These are phyloP conservation scores for Suillus decipiens DNA, from an alignment of 768 basidiomycete genomes.

Conservation along the genomic window DNA sequence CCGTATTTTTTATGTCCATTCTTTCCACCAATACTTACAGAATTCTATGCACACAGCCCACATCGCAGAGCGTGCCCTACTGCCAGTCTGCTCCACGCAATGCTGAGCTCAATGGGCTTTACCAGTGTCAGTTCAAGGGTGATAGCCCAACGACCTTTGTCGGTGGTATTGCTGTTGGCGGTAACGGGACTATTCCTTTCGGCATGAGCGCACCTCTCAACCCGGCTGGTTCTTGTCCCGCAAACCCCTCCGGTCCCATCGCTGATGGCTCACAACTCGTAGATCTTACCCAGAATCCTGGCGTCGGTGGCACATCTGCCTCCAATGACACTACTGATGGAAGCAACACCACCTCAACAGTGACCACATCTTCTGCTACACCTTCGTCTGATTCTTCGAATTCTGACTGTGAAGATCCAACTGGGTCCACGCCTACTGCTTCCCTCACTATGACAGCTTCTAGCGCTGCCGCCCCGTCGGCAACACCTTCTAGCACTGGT, in stretches of 20 bases:
- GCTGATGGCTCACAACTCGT: slow-evolving; percentile 49
- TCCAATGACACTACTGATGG: slow-evolving; percentile 4
- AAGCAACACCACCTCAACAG: slow-evolving; percentile 6
- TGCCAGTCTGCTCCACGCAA: slow-evolving; percentile 57
- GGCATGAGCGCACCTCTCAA: slow-evolving; percentile 40
- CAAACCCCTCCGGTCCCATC: slow-evolving; percentile 48
- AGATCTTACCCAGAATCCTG: slow-evolving; percentile 37
- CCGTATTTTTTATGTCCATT: slow-evolving; percentile 20
- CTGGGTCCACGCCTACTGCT: background rate
- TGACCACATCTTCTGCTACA: slow-evolving; percentile 4
- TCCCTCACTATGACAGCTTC: slow-evolving; percentile 4
- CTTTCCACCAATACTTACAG: background rate
- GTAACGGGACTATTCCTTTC: slow-evolving; percentile 54
- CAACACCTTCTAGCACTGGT: slow-evolving; percentile 6
- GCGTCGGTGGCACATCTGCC: slow-evolving; percentile 20
- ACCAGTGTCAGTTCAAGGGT: slow-evolving; percentile 60
- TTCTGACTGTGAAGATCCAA: slow-evolving; percentile 8
- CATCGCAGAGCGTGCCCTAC: slow-evolving; percentile 47
- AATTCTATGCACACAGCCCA: slow-evolving; percentile 34
- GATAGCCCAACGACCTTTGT: slow-evolving; percentile 46
- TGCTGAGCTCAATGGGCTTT: slow-evolving; percentile 52
- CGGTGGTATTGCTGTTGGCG: slow-evolving; percentile 44
- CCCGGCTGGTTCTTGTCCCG: slow-evolving; percentile 54
- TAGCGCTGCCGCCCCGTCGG: slow-evolving; percentile 9
- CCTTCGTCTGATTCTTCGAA: slow-evolving; percentile 10